Conservation (phyloP, 306 rosid genomes). For the Senna siamea region DNA sequence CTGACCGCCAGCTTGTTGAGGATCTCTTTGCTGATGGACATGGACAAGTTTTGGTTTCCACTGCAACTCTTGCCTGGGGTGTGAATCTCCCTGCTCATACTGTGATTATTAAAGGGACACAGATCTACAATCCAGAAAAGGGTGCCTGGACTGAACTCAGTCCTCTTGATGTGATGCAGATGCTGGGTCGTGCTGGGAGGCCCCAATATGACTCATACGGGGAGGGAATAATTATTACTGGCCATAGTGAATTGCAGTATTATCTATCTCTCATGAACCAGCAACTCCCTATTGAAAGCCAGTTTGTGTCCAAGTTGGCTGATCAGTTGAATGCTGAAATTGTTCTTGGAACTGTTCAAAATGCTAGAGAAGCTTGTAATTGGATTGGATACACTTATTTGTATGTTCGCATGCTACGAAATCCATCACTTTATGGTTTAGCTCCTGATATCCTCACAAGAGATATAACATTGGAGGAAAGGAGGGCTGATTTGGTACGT, state of each 20-base stretch:
- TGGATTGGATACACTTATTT: slow-evolving; percentile 92
- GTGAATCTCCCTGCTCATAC: slow-evolving; percentile 94
- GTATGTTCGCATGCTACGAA: slow-evolving; percentile 77
- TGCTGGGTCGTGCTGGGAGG: slow-evolving; percentile 99
- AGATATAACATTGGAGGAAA: slow-evolving; percentile 77
- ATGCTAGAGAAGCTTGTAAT: slow-evolving; percentile 79
- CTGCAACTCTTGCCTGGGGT: slow-evolving; percentile 99
- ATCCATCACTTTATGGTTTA: slow-evolving; percentile 84
- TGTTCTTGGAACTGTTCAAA: slow-evolving; percentile 92
- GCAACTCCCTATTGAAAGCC: slow-evolving; percentile 93
- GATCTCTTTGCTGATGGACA: slow-evolving; percentile 96
- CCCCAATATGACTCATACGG: slow-evolving; percentile 89
- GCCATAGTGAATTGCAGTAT: slow-evolving; percentile 88
- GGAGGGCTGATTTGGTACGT: slow-evolving; percentile 92
- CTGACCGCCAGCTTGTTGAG: slow-evolving; percentile 94
- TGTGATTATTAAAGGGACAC: slow-evolving; percentile 94
- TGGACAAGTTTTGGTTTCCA: slow-evolving; percentile 92
- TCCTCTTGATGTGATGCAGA: slow-evolving; percentile 96
- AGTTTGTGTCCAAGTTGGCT: slow-evolving; percentile 89
- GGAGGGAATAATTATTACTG: slow-evolving; percentile 91
- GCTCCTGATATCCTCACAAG: slow-evolving; percentile 72
- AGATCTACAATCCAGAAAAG: slow-evolving; percentile 90
- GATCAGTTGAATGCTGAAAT: slow-evolving; percentile 93
- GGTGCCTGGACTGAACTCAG: slow-evolving; percentile 98
- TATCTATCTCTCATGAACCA: slow-evolving; percentile 95